phyloP scores from a whole-genome alignment of 306 rosid species.

The Pyrus bretschneideri region DNA sequence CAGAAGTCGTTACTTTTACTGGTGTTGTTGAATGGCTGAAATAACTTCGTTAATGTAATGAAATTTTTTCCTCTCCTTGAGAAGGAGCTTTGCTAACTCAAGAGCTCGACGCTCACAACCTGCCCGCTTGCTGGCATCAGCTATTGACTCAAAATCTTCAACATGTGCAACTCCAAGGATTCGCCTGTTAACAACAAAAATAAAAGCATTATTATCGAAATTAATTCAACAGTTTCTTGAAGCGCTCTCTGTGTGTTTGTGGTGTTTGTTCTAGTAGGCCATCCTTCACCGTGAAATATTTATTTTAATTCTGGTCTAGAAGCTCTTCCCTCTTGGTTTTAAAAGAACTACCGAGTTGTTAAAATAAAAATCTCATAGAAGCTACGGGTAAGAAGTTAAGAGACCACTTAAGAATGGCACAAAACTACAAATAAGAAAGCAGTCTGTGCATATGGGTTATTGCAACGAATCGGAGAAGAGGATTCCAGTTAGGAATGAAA shows the following conservation, averaged over 20 bases:
- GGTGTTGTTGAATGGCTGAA: conserved; percentile 43
- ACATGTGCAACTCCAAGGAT: conserved; percentile 89
- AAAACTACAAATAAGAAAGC: too few relatives aligned
- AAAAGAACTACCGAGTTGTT: too few relatives aligned
- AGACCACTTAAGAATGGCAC: too few relatives aligned
- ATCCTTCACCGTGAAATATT: neutral
- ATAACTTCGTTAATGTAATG: conserved; percentile 45
- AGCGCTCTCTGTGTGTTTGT: neutral
- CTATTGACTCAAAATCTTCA: conserved; percentile 76
- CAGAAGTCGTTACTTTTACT: neutral
- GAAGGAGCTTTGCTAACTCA: conserved; percentile 59
- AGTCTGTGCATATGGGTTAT: too few relatives aligned
- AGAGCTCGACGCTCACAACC: conserved; percentile 62
- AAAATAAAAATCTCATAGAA: neutral
- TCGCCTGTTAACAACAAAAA: conserved; percentile 45
- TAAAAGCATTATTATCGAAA: neutral
- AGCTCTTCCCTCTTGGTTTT: neutral
- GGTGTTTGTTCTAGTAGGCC: neutral
- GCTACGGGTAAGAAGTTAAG: too few relatives aligned
- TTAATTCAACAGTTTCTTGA: neutral
- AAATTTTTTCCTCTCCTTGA: conserved; percentile 65
- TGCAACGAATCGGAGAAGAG: too few relatives aligned
- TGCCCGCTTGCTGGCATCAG: conserved; percentile 57
- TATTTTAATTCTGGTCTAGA: neutral
- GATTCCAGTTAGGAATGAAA: neutral